These are phyloP conservation scores for Avena insularis DNA, from an alignment of 176 grass and related monocot species.

Conservation along the genomic window DNA sequence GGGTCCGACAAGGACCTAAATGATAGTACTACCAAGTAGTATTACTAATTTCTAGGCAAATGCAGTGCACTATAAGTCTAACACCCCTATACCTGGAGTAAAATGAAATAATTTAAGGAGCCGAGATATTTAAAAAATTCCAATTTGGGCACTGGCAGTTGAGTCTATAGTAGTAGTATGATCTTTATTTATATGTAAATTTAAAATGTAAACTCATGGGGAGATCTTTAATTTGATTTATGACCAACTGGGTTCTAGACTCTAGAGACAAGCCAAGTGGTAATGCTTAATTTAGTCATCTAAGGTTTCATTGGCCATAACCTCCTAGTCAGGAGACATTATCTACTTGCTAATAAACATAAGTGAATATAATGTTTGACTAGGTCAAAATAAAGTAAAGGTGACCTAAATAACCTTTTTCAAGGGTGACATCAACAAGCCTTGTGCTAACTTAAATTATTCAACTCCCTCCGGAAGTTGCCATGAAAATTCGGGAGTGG, in stretches of 20 bases:
- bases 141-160: background rate
- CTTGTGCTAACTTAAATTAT: background rate
- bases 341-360: background rate
- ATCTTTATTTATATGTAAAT: background rate
- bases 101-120: background rate
- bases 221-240: background rate
- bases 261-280: slow-evolving; percentile 24
- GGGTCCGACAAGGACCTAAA: background rate
- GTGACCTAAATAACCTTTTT: slow-evolving; percentile 20
- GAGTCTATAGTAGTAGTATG: background rate
- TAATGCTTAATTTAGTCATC: background rate
- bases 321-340: background rate
- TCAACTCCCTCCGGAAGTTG: too few species aligned
- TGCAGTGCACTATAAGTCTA: slow-evolving; percentile 13
- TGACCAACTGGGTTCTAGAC: background rate
- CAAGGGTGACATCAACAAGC: slow-evolving; percentile 25
- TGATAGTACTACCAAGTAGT: background rate
- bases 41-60: background rate
- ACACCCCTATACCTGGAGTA: background rate
- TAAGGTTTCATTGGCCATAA: slow-evolving; percentile 7
- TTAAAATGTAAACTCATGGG: background rate
- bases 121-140: too few species aligned
- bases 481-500: too few species aligned
- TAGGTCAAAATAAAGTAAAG: background rate
- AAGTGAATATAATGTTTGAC: background rate